Conservation (phyloP, 257 asterid genomes). For the Capsicum baccatum region DNA sequence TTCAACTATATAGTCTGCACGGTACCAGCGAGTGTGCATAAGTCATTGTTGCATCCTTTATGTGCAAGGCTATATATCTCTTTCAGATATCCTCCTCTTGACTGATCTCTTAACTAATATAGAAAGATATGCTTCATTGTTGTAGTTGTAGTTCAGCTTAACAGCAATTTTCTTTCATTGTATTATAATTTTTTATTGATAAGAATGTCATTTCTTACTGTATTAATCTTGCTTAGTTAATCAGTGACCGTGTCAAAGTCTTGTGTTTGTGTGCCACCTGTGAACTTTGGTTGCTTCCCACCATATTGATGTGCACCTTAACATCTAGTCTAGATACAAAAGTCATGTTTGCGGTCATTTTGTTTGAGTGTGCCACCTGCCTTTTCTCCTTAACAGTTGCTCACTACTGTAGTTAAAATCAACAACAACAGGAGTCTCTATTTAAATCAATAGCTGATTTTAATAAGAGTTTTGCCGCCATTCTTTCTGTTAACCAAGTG, state of each 20-base stretch:
- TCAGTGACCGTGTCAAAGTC: neutral
- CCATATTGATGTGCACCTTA: neutral
- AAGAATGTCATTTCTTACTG: neutral
- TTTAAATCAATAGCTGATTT: conserved; percentile 15
- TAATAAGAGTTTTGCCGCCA: neutral
- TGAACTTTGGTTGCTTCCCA: conserved; percentile 6
- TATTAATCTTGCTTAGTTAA: neutral
- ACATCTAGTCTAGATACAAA: neutral
- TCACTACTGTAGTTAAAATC: conserved; percentile 21
- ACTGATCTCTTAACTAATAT: conserved; percentile 3
- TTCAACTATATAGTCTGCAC: neutral
- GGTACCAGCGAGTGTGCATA: neutral
- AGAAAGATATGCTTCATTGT: conserved; percentile 24
- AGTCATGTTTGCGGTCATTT: neutral
- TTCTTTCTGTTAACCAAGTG: conserved; percentile 31
- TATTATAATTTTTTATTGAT: neutral
- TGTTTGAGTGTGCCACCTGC: conserved; percentile 11
- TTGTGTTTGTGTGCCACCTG: neutral
- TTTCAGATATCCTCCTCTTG: neutral
- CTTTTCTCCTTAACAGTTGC: neutral
- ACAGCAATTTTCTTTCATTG: neutral
- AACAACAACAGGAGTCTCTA: neutral
- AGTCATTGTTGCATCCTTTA: neutral
- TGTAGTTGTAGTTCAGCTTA: conserved; percentile 5
- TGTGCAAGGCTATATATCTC: neutral